These are phyloP conservation scores for Pyracantha coccinea DNA, from an alignment of 331 rosid genomes.

Conservation along the genomic window DNA sequence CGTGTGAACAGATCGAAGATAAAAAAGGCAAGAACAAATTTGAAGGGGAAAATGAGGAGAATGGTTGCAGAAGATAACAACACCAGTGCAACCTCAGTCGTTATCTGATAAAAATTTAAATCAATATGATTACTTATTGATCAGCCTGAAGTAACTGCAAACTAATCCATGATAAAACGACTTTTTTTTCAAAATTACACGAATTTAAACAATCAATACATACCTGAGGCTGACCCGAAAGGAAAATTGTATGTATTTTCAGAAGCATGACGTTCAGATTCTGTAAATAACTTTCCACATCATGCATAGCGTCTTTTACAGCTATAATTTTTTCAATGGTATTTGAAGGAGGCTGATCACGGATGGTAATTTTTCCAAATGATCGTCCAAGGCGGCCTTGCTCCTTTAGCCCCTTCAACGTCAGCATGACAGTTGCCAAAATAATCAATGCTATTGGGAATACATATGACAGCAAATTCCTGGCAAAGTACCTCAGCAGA, in stretches of 20 bases:
- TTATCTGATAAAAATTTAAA: conserved; percentile 45
- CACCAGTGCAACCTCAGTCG: conserved; percentile 76
- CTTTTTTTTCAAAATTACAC: not conserved
- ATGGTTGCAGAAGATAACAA: conserved; percentile 51
- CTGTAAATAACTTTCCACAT: conserved; percentile 68
- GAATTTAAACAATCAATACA: not conserved
- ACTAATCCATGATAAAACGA: not conserved
- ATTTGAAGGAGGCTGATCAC: conserved; percentile 93
- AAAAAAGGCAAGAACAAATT: conserved; percentile 63
- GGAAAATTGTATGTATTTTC: conserved; percentile 69
- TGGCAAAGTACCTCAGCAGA: conserved; percentile 28
- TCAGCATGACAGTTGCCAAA: conserved; percentile 72
- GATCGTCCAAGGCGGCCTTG: conserved; percentile 97
- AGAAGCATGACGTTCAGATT: conserved; percentile 68
- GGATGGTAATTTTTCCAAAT: conserved; percentile 72
- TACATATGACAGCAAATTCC: conserved; percentile 72
- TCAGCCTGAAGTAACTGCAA: not conserved
- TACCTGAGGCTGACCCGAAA: conserved; percentile 97
- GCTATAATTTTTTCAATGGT: conserved; percentile 90
- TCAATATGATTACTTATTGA: conserved; percentile 11
- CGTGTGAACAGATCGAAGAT: conserved; percentile 80
- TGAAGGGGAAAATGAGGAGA: conserved; percentile 69
- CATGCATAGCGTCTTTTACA: conserved; percentile 91
- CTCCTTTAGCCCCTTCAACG: conserved; percentile 77
- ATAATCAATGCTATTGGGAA: conserved; percentile 58